Evolutionary conservation across 2,329 filamentous ascomycete species (phyloP), one percentile per base, ranked within the genome.

Genomic region (Fusarium azukiicola): DNA sequence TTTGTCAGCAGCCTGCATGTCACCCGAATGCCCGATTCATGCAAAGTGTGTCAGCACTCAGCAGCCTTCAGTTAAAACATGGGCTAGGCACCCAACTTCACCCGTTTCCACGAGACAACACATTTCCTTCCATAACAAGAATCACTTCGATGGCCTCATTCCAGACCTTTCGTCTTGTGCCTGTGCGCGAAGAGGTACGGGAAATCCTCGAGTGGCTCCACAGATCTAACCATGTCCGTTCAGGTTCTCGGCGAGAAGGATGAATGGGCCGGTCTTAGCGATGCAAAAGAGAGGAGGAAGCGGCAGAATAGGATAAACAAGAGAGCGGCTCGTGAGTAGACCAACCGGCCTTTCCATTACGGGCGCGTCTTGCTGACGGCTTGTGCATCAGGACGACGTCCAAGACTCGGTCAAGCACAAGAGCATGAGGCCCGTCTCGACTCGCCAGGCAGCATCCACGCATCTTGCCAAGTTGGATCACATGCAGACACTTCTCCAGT

Each of bases 241-340:
- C 32, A 77, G 75, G 44, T 72, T 32, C 50, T 58, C 13, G 66
- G 67, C 10, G 74, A 77, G 63, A 63, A 63, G 6, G 79, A 80
- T 63, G 79, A 80, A 50, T 80, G 77, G 78, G 74, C 69, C 1
- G 77, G 78, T 19, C 54, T 80, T 11, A 69, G 68, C 13, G 76
- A 80, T 70, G 68, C 76, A 1, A 78, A 73, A 64, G 79, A 80
- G 46, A 75, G 79, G 38, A 76, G 77, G 36, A 80, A 75, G 67
- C 68, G 79, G 42, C 79, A 80, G 44, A 80, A 80, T 38, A 75
- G 79, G 52, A 44, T 80, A 52, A 80, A 80, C 13, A 74, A 80
- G 64, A 73, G 78, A 56, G 76, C 74, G 12, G 74, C 78, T 23
- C 72, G 79, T 80, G 56, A 63, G 77, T 27, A 27, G 5, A 23